Evolutionary conservation across 148 eudicot genomes (phyloP).

Genomic region (Nyssa sinensis): DNA sequence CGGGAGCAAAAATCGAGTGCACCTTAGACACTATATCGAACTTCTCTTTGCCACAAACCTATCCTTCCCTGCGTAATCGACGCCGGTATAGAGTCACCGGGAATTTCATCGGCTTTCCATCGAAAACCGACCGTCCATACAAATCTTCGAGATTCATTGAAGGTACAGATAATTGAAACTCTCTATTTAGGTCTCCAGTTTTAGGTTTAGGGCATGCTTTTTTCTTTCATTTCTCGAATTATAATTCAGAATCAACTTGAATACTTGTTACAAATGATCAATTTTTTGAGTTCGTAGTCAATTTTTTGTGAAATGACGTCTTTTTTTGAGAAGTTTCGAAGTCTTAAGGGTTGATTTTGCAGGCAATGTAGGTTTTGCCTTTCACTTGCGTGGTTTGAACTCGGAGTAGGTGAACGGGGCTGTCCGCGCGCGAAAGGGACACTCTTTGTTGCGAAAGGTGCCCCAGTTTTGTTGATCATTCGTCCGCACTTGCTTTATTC

Average conservation of each 20-base stretch:
- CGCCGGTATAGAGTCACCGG: constrained; percentile 9
- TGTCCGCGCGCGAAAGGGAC: neutral
- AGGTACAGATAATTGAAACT: neutral
- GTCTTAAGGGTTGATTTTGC: constrained; percentile 1
- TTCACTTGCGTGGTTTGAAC: neutral
- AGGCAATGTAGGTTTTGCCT: constrained; percentile 3
- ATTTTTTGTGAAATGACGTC: neutral
- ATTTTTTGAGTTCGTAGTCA: neutral
- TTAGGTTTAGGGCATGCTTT: neutral
- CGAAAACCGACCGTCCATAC: neutral
- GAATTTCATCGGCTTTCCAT: neutral
- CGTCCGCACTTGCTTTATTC: neutral
- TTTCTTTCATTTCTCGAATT: neutral
- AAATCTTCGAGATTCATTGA: neutral
- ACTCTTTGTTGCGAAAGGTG: neutral
- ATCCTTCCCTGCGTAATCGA: neutral
- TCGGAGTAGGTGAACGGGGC: neutral
- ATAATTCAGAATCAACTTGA: neutral
- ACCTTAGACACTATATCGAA: constrained; percentile 20
- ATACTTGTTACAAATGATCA: neutral
- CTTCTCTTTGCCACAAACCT: constrained; percentile 12
- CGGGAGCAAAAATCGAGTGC: constrained; percentile 29
- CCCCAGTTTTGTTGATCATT: neutral
- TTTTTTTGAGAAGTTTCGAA: neutral
- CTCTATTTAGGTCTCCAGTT: neutral